Base-by-base conservation (phyloP, 768 basidiomycete genomes). In the Punctularia strigosozonata region DNA sequence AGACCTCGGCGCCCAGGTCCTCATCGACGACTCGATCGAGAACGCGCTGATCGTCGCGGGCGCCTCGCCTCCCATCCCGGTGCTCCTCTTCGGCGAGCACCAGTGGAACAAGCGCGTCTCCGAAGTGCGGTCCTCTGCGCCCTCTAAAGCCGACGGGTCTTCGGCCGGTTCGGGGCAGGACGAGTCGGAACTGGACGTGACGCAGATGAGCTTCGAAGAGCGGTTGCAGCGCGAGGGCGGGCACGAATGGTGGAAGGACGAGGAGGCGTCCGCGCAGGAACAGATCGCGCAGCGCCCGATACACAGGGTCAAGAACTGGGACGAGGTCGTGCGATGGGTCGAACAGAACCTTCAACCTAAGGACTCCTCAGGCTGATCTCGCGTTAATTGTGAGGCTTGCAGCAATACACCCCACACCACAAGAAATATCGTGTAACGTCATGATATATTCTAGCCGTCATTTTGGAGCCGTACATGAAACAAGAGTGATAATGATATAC, bases 11-110 rank as follows among this genome's bases (percentile, higher is more conserved):
- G 80, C 84, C 8, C 64, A 66, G 28, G 52, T 86, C 26, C 60
- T 89, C 38, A 75, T 89, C 42, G 86, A 89, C 55, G 86, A 89
- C 59, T 85, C 83, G 5, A 50, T 78, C 30, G 85, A 88, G 56
- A 87, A 88, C 55, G 80, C 79, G 25, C 46, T 81, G 20, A 66
- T 73, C 26, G 26, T 28, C 8, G 77, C 45, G 67, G 64, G 0
- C 64, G 56, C 4, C 62, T 68, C 24, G 47, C 54, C 15, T 61
- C 66, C 71, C 1, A 71, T 69, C 12, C 71, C 66, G 2, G 77
- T 81, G 22, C 55, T 88, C 28, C 64, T 89, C 5, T 87, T 88
- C 46, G 86, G 86, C 17, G 58, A 74, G 39, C 85, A 86, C 50
- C 65, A 73, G 46, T 88, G 86, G 86, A 85, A 80, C 50, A 62